Evolutionary conservation across 208 protist species (phyloP), one percentile per base, ranked within the genome.

Genomic region (Trypanosoma platydactyli): DNA sequence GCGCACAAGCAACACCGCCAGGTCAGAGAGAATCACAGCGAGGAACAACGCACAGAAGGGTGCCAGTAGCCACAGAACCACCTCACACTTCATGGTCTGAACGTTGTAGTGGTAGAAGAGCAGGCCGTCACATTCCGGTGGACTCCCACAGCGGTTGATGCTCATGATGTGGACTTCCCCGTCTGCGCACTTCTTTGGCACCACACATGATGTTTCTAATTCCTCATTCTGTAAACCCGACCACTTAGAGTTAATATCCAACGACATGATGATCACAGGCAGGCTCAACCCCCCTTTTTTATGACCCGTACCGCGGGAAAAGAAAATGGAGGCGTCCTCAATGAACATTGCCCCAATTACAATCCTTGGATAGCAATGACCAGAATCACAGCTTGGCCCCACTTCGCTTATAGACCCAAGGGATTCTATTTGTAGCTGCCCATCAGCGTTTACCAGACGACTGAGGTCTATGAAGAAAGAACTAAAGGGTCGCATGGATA

Each of bases 261-360:
- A 57, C 35, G 35, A 15, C 30, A 69, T 54, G 1, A 45, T 0
- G 35, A 69, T 40, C 13, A 56, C 1, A 20, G 51, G 41, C 16
- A 40, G 18, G 18, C 50, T 24, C 25, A n/a, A 0, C 33, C 9
- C 55, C 1, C 60, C 3, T 27, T 22, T 12, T 22, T 24, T n/a
- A 24, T 1, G 2, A 1, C 1, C 3, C 2, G 58, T 51, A 4
- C 18, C 20, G 42, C 81, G 81, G 16, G 85, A 77, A 1, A 84
- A n/a, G 3, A 71, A 75, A 41, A 84, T 9, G 0, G 70, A 82
- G 4, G 71, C 73, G 18, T 83, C 79, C 50, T 55, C 61, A 48
- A 91, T 71, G n/a, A 77, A 71, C 33, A 71, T 29, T 58, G 78
- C 65, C 29, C 85, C 81, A 38, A 91, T 65, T 15, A 86, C 79